Conservation (phyloP, 2,329 filamentous ascomycete species). For the Hymenoscyphus occultus region DNA sequence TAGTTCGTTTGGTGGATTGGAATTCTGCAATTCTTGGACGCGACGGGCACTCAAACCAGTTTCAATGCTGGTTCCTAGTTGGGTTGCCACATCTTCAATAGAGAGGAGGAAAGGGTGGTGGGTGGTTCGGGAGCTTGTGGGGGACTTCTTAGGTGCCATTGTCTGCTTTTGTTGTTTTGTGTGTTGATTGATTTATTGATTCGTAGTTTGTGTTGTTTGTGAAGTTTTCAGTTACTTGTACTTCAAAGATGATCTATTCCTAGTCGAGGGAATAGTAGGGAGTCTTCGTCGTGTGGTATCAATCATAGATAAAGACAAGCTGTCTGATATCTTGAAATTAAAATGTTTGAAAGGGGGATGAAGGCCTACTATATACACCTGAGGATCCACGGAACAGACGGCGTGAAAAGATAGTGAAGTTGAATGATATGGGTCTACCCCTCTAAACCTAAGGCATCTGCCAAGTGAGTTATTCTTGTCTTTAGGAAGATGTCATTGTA, state of each 20-base stretch:
- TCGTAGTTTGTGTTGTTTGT: background rate
- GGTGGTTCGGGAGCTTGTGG: slow-evolving; percentile 16
- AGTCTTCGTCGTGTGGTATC: slow-evolving; percentile 20
- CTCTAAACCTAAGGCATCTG: background rate
- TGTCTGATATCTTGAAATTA: background rate
- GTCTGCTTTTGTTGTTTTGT: background rate
- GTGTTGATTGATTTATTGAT: background rate
- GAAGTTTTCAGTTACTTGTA: slow-evolving; percentile 5
- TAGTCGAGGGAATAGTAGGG: slow-evolving; percentile 36
- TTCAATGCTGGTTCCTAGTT: slow-evolving; percentile 62
- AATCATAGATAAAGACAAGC: slow-evolving; percentile 9
- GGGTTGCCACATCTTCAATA: slow-evolving; percentile 58
- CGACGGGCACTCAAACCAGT: slow-evolving; percentile 62
- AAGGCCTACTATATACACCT: background rate
- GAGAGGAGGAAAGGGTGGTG: slow-evolving; percentile 60
- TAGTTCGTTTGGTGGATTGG: slow-evolving; percentile 67
- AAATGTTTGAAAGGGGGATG: background rate
- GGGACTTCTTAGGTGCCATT: slow-evolving; percentile 24
- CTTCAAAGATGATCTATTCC: slow-evolving; percentile 27
- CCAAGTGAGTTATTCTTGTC: background rate
- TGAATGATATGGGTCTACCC: background rate
- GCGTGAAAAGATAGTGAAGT: background rate
- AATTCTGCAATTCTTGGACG: slow-evolving; percentile 55
- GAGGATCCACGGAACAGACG: background rate
- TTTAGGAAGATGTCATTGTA: background rate